Conservation (phyloP, 2,329 filamentous ascomycete genomes). For the Calonectria ilicicola region DNA sequence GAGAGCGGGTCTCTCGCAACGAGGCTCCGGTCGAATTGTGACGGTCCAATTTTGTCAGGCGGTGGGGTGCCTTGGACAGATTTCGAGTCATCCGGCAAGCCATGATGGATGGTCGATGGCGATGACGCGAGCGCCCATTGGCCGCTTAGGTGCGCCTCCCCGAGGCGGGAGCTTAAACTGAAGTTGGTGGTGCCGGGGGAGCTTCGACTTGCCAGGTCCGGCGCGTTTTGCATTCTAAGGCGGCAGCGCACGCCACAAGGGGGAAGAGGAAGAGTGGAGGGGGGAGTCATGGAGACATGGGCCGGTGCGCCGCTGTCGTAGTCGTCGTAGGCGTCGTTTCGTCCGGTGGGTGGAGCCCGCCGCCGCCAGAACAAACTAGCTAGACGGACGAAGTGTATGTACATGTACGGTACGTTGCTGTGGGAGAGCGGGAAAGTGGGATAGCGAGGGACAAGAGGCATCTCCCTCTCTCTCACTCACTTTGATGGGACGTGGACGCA, state of each 20-base stretch:
- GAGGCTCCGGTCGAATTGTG: neutral
- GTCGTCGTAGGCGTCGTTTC: no score
- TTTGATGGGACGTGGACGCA: neutral
- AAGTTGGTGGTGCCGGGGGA: neutral
- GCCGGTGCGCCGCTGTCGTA: neutral
- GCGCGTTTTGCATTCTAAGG: neutral
- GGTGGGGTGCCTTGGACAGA: constrained; percentile 7
- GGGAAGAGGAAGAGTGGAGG: neutral
- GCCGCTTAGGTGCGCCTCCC: neutral
- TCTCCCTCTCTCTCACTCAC: neutral
- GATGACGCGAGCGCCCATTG: constrained; percentile 14
- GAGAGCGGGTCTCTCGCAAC: neutral
- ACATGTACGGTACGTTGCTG: no score
- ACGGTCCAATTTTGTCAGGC: constrained; percentile 17
- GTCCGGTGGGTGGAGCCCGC: no score
- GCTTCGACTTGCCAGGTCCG: neutral
- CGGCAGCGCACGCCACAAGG: neutral
- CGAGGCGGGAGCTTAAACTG: constrained; percentile 23
- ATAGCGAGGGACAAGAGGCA: no score
- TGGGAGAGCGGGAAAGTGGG: no score
- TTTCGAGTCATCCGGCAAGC: constrained; percentile 29
- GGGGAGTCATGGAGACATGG: neutral
- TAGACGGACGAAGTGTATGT: no score
- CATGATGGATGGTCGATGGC: neutral
- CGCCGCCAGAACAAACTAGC: no score